Conservation (phyloP, 192 early-diverging fungal species). For the Podila minutissima region DNA sequence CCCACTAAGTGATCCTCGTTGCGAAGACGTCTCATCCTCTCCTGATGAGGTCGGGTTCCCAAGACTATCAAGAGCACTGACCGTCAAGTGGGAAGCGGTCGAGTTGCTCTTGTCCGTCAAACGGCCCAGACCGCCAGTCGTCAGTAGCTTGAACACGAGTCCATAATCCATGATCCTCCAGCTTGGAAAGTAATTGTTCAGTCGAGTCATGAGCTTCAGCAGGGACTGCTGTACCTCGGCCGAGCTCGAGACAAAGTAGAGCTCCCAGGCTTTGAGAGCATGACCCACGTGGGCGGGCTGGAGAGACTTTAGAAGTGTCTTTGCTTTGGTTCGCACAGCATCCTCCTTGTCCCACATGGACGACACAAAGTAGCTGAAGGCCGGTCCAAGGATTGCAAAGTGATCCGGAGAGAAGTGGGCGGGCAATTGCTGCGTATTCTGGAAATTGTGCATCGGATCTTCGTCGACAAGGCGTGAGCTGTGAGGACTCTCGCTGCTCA, state of each 20-base stretch:
- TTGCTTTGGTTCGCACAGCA: constrained; percentile 63
- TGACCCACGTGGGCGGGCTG: constrained; percentile 57
- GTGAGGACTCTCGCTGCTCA: constrained; percentile 8
- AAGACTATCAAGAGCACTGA: neutral
- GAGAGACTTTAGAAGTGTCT: constrained; percentile 55
- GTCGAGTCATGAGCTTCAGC: constrained; percentile 61
- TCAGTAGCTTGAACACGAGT: constrained; percentile 25
- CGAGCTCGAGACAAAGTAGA: constrained; percentile 55
- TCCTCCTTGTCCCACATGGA: constrained; percentile 69
- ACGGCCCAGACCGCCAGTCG: constrained; percentile 16
- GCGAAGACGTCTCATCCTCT: neutral
- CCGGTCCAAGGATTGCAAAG: constrained; percentile 56
- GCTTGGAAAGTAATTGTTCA: constrained; percentile 63
- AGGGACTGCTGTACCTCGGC: constrained; percentile 48
- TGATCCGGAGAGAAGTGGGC: constrained; percentile 25
- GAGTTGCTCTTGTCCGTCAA: neutral
- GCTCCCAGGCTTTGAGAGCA: constrained; percentile 67
- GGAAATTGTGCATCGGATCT: neutral
- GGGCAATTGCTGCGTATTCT: neutral
- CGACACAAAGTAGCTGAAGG: constrained; percentile 64
- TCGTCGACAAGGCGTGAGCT: neutral
- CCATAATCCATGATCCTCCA: constrained; percentile 56
- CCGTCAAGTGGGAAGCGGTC: neutral
- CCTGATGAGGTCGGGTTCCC: neutral
- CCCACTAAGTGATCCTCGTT: neutral